Conservation (phyloP, 129 eudicot genomes). For the Flaveria trinervia region DNA sequence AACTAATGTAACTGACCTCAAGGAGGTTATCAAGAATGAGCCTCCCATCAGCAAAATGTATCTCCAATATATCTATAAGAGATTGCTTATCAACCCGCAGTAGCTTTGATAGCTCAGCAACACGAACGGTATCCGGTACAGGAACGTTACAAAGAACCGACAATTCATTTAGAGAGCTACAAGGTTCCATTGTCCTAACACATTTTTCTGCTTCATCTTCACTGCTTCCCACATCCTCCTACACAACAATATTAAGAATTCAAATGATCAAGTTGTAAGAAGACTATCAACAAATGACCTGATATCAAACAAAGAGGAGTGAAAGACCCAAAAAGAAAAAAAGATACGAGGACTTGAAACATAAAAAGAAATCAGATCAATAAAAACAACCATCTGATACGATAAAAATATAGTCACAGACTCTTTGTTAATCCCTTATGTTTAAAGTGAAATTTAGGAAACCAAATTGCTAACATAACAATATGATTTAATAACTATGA, state of each 20-base stretch:
- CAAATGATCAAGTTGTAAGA: background rate
- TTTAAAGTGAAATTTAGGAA: background rate
- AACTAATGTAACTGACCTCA: conserved; percentile 40
- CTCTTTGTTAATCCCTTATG: background rate
- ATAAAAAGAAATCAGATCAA: background rate
- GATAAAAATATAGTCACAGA: background rate
- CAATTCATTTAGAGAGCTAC: conserved; percentile 57
- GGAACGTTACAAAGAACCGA: conserved; percentile 68
- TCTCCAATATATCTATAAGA: conserved; percentile 45
- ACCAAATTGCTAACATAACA: background rate
- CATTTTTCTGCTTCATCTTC: conserved; percentile 45
- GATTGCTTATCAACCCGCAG: conserved; percentile 61
- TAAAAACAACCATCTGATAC: background rate
- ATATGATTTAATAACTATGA: background rate
- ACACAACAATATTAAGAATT: conserved; percentile 15
- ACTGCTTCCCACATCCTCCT: conserved; percentile 52
- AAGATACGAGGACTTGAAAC: background rate
- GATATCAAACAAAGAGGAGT: background rate
- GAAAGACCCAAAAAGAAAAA: background rate
- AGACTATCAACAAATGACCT: background rate
- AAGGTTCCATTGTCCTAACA: conserved; percentile 24
- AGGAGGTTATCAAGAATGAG: conserved; percentile 55
- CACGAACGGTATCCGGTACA: conserved; percentile 51
- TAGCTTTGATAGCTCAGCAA: conserved; percentile 51
- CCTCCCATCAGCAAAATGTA: conserved; percentile 59